Evolutionary conservation across 2,329 filamentous ascomycete species (phyloP).

Genomic region (Colletotrichum destructivum): DNA sequence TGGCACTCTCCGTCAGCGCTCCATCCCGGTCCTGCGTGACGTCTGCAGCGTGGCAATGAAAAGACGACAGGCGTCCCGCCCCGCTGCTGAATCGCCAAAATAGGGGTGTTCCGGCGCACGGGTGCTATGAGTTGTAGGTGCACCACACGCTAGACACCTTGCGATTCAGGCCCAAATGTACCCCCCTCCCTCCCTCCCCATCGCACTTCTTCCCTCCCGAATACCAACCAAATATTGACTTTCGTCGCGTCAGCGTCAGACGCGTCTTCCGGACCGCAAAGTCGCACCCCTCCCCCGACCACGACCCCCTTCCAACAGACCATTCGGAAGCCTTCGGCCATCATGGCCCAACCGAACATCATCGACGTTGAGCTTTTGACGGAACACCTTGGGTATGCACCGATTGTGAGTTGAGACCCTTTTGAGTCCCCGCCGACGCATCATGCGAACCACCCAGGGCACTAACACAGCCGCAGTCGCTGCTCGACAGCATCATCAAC

Average conservation of each 20-base stretch:
- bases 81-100: conserved; percentile 18
- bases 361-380: conserved; percentile 82
- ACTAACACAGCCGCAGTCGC: conserved; percentile 69
- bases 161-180: conserved; percentile 33
- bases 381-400: conserved; percentile 96
- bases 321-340: neutral
- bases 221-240: conserved; percentile 41
- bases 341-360: conserved; percentile 49
- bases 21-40: conserved; percentile 38
- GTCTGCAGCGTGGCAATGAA: conserved; percentile 38
- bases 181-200: neutral
- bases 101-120: conserved; percentile 5
- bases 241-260: conserved; percentile 41
- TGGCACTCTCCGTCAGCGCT: conserved; percentile 37
- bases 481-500: conserved; percentile 99
- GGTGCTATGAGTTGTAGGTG: conserved; percentile 14
- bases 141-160: conserved; percentile 24
- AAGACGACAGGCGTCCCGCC: conserved; percentile 16
- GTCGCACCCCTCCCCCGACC: conserved; percentile 8
- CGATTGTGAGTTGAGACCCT: conserved; percentile 75
- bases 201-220: neutral
- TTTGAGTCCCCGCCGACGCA: conserved; percentile 9
- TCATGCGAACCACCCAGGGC: conserved; percentile 17
- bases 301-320: conserved; percentile 7
- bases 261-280: conserved; percentile 32